phyloP scores from a whole-genome alignment of 768 basidiomycete species.

The Multifurca ochricompacta region DNA sequence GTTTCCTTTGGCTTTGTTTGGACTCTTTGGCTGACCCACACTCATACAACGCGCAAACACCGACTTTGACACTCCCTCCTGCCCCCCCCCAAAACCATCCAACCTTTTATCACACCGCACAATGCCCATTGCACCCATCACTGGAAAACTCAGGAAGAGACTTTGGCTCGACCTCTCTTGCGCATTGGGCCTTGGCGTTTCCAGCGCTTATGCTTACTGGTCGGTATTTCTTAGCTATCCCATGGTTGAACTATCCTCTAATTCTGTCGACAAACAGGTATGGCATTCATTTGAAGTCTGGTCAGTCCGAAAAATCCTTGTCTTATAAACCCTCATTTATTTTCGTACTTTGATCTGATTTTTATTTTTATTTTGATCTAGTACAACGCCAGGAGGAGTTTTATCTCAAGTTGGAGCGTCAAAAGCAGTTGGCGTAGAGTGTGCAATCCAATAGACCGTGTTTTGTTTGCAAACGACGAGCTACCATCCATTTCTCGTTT shows the following conservation, averaged over 20 bases:
- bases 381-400: constrained; percentile 79
- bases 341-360: not conserved
- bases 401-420: constrained; percentile 79
- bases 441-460: constrained; percentile 11
- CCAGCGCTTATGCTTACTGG: constrained; percentile 79
- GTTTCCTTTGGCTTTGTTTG: constrained; percentile 24
- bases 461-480: not conserved
- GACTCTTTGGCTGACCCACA: not conserved
- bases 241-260: constrained; percentile 20
- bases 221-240: constrained; percentile 35
- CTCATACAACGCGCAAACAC: not conserved
- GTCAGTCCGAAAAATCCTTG: constrained; percentile 38
- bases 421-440: constrained; percentile 29
- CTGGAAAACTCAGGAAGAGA: constrained; percentile 88
- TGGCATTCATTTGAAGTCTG: constrained; percentile 63
- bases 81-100: constrained; percentile 25
- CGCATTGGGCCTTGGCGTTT: constrained; percentile 68
- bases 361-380: constrained; percentile 27
- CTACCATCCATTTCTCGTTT: not conserved
- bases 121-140: constrained; percentile 88
- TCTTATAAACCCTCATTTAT: not conserved
- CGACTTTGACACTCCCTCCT: constrained; percentile 3
- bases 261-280: constrained; percentile 50
- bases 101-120: too few species aligned
- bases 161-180: constrained; percentile 80